Conservation (phyloP, 2,329 filamentous ascomycete species). For the Botrytis sinoallii region DNA sequence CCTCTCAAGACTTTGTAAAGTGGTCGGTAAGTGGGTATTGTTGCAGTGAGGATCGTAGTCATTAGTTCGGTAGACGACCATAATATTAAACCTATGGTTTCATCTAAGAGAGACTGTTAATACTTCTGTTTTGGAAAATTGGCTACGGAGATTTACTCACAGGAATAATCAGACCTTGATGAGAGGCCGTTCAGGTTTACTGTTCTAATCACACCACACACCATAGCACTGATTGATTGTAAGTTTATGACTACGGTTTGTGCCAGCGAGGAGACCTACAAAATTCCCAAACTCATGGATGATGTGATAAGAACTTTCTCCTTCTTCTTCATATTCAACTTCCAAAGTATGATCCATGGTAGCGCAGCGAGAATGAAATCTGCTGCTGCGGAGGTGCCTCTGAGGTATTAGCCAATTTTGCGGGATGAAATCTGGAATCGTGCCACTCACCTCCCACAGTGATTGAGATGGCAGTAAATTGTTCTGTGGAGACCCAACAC, state of each 20-base stretch:
- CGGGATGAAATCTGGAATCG: neutral
- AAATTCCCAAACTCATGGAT: constrained; percentile 39
- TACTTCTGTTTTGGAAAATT: neutral
- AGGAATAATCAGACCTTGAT: constrained; percentile 2
- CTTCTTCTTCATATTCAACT: constrained; percentile 39
- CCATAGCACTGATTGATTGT: neutral
- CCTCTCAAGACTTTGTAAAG: constrained; percentile 23
- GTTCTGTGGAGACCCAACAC: constrained; percentile 20
- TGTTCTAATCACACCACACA: neutral
- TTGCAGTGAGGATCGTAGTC: constrained; percentile 37
- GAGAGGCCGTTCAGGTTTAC: neutral
- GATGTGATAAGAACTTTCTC: constrained; percentile 41
- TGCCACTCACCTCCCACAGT: neutral
- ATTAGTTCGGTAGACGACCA: constrained; percentile 43
- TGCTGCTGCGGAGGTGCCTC: neutral
- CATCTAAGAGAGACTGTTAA: constrained; percentile 19
- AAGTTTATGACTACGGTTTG: neutral
- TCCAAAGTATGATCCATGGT: constrained; percentile 41
- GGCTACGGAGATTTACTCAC: neutral
- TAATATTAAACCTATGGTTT: constrained; percentile 42
- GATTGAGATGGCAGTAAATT: constrained; percentile 16
- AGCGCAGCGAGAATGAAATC: constrained; percentile 42
- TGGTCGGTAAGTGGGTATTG: constrained; percentile 35
- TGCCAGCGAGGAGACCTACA: neutral
- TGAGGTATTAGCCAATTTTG: neutral